These are phyloP conservation scores for Anastatica hierochuntica DNA, from an alignment of 345 rosid genomes.

Conservation along the genomic window DNA sequence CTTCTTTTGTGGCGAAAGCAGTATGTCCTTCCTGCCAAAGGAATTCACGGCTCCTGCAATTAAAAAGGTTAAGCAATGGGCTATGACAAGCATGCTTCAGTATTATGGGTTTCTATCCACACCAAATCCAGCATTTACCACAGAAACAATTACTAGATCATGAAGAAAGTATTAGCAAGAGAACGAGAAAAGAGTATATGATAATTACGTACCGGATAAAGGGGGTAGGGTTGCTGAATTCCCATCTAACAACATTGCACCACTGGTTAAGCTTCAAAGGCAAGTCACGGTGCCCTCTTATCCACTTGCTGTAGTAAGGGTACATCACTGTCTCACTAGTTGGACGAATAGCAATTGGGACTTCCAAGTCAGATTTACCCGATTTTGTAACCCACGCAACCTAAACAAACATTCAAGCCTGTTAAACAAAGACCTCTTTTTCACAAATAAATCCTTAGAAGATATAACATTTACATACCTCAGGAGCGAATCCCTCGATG, in stretches of 20 bases:
- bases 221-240: conserved; percentile 98
- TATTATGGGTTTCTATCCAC: not conserved
- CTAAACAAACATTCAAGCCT: conserved; percentile 29
- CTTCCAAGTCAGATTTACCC: conserved; percentile 83
- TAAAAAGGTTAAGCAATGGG: not conserved
- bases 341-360: conserved; percentile 92
- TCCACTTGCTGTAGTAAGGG: conserved; percentile 96
- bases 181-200: not conserved
- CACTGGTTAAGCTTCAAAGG: conserved; percentile 95
- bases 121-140: not conserved
- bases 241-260: conserved; percentile 99
- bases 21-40: conserved; percentile 99
- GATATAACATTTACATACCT: conserved; percentile 37
- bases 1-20: conserved; percentile 75
- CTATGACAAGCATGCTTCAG: not conserved
- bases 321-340: conserved; percentile 99
- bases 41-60: conserved; percentile 90
- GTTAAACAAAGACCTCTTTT: not conserved
- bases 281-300: conserved; percentile 93
- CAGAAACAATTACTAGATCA: not conserved
- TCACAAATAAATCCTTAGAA: not conserved
- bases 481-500: conserved; percentile 92
- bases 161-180: no score
- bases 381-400: conserved; percentile 98
- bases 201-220: conserved; percentile 63